phyloP scores from a whole-genome alignment of 1,139 yeast genomes.

The Hemisphaericaspora xylanilytica region DNA sequence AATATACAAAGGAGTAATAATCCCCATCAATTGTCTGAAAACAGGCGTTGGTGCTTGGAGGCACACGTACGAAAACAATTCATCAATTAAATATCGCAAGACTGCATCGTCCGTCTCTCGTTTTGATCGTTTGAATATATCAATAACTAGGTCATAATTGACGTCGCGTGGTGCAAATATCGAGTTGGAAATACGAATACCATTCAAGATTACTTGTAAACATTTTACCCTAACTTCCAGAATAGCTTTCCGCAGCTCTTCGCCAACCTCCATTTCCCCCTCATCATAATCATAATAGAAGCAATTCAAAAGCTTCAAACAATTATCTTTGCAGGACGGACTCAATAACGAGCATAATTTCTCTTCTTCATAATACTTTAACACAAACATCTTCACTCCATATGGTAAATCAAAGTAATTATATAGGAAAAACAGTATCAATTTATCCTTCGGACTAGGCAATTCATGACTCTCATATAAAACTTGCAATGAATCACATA shows the following conservation, averaged over 20 bases:
- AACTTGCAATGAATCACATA: slow-evolving; percentile 35
- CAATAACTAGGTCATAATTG: slow-evolving; percentile 29
- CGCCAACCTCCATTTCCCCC: slow-evolving; percentile 2
- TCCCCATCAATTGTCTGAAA: slow-evolving; percentile 20
- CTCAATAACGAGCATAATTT: slow-evolving; percentile 54
- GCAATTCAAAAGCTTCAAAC: slow-evolving; percentile 41
- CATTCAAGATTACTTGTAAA: slow-evolving; percentile 43
- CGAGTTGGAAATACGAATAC: slow-evolving; percentile 36
- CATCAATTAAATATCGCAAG: slow-evolving; percentile 30
- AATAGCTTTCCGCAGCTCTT: slow-evolving; percentile 5
- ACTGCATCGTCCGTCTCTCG: slow-evolving; percentile 31
- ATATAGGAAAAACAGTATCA: slow-evolving; percentile 43
- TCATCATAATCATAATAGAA: slow-evolving; percentile 37
- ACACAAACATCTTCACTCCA: slow-evolving; percentile 37
- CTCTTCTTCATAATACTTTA: slow-evolving; percentile 48
- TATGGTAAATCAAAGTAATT: slow-evolving; percentile 38
- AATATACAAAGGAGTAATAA: slow-evolving; percentile 15
- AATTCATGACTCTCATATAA: slow-evolving; percentile 38
- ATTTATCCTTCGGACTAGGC: slow-evolving; percentile 43
- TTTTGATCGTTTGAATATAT: slow-evolving; percentile 28
- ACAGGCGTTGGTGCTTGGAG: slow-evolving; percentile 22
- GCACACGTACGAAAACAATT: slow-evolving; percentile 28
- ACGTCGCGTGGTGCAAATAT: slow-evolving; percentile 24
- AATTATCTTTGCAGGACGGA: slow-evolving; percentile 52
- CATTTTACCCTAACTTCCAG: slow-evolving; percentile 36